Conservation (phyloP, 495 filamentous ascomycete genomes). For the Tuber brumale region DNA sequence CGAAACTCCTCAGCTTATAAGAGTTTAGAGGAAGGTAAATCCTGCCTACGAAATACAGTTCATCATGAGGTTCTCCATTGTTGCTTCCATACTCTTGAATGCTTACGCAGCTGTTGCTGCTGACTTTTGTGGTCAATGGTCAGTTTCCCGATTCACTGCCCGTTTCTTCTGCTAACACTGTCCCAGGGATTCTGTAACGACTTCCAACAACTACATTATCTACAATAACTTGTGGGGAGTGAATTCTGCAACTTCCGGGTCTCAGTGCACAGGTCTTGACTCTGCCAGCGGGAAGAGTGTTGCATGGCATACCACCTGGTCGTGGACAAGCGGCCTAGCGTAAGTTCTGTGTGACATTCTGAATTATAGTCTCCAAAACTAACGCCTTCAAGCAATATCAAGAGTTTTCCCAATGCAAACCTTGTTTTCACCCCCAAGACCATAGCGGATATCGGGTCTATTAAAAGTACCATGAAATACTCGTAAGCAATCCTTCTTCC, state of each 20-base stretch:
- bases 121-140: conserved; percentile 23
- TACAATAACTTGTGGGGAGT: conserved; percentile 55
- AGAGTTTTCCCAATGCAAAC: conserved; percentile 56
- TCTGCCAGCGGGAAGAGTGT: conserved; percentile 47
- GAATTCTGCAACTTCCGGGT: conserved; percentile 46
- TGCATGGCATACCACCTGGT: conserved; percentile 55
- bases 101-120: conserved; percentile 16
- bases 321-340: conserved; percentile 50
- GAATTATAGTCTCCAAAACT: neutral
- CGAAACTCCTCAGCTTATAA: neutral
- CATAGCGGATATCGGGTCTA: conserved; percentile 49
- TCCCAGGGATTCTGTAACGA: conserved; percentile 17
- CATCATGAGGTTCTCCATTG: conserved; percentile 26
- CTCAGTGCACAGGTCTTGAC: conserved; percentile 54
- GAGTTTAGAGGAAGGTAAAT: neutral
- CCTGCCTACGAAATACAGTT: neutral
- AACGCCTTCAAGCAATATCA: conserved; percentile 46
- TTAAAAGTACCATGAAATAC: conserved; percentile 53
- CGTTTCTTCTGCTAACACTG: neutral
- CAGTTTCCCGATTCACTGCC: neutral
- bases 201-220: conserved; percentile 46
- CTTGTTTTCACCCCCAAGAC: conserved; percentile 46
- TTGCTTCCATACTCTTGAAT: conserved; percentile 18
- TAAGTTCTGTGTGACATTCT: neutral
- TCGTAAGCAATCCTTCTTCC: conserved; percentile 42